Evolutionary conservation across 2,329 filamentous ascomycete species (phyloP), one percentile per base, ranked within the genome.

Genomic region (Arthrobotrys musiformis): DNA sequence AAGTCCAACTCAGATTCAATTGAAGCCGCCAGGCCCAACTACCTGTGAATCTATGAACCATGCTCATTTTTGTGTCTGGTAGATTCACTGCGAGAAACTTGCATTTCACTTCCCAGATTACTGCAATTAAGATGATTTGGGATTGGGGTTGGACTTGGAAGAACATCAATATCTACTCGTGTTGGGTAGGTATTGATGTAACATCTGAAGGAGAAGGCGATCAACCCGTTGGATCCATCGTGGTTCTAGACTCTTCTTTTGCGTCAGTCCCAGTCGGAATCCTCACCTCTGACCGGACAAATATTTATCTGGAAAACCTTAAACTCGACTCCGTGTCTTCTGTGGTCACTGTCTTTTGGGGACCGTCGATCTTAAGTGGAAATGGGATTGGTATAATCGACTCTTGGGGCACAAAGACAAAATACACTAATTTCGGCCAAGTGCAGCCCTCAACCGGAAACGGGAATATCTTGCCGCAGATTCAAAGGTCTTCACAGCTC

Each of bases 191-290:
- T 5, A 81, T 90, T 2, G 85, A 87, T 58, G 37, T 40, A 13
- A 86, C 89, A 79, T 82, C 82, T 2, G 82, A 86, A 11, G 80
- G 60, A 13, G 58, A 17, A 7, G 8, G n/a, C 2, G 46, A 22
- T 15, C 95, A 87, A 37, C 22, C 79, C 91, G 93, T 97, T 63
- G 95, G 95, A 67, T 97, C 94, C 0, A 88, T 97, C 44, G 84
- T 97, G 63, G 84, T 97, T 52, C 85, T 93, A 63, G 94, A 97
- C 86, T 93, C 90, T 85, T 89, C 86, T 79, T 89, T 97, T 81
- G 88, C 86, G 79, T 91, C 92, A 84, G 94, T 92, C 0, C 88
- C 88, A 0, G 88, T 93, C 69, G 94, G 92, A 79, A 87, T 97
- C 81, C 88, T 88, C 80, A 94, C 88, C 91, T 1, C 80, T 94